Conservation (phyloP, 140 eudicot genomes). For the Ambrosia hybrid region DNA sequence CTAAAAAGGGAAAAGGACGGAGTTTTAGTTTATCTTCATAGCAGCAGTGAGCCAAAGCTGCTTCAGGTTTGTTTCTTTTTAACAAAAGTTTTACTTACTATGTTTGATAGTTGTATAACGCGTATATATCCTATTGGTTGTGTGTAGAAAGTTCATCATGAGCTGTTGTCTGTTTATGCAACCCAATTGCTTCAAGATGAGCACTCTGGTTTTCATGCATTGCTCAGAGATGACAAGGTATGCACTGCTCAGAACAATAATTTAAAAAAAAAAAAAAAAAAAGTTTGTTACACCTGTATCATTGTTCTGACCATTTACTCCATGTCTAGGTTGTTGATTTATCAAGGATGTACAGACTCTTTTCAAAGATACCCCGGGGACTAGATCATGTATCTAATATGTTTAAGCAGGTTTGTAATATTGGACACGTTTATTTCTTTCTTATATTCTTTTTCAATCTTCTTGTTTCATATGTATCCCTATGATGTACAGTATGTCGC, state of each 20-base stretch:
- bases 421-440: constrained; percentile 1
- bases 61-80: constrained; percentile 63
- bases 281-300: not conserved
- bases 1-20: constrained; percentile 85
- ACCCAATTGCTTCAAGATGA: constrained; percentile 85
- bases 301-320: not conserved
- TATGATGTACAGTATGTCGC: constrained; percentile 71
- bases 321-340: constrained; percentile 67
- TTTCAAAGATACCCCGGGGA: constrained; percentile 65
- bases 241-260: not conserved
- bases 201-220: constrained; percentile 91
- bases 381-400: constrained; percentile 25
- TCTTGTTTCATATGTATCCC: not conserved
- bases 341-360: constrained; percentile 89
- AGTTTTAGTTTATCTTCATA: constrained; percentile 81
- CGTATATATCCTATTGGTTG: not conserved
- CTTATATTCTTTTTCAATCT: not conserved
- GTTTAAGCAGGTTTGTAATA: constrained; percentile 78
- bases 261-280: not conserved
- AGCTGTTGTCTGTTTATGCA: constrained; percentile 72
- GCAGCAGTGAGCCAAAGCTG: constrained; percentile 84
- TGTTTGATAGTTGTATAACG: not conserved
- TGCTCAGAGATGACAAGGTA: constrained; percentile 96
- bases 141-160: constrained; percentile 29
- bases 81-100: not conserved